phyloP scores from a whole-genome alignment of 805 yeast species.

The Lachancea thermotolerans region DNA sequence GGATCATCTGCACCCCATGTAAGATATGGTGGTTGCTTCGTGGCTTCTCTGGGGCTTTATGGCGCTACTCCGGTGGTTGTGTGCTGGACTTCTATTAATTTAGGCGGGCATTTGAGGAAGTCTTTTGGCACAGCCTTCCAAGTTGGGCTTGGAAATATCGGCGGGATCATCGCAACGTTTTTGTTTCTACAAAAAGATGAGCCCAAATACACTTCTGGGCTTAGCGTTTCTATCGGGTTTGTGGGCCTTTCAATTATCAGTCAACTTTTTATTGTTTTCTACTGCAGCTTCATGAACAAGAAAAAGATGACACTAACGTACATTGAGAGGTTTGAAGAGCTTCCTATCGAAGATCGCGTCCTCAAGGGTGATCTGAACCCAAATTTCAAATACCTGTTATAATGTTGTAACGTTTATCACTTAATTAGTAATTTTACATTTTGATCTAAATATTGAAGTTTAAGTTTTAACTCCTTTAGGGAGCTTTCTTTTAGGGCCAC shows the following conservation, averaged over 20 bases:
- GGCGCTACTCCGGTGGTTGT: slow-evolving; percentile 5
- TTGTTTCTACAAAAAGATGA: slow-evolving; percentile 2
- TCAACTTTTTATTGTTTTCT: slow-evolving; percentile 1
- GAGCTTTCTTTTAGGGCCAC: slow-evolving; percentile 35
- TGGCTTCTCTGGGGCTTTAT: slow-evolving; percentile 4
- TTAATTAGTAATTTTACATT: not conserved
- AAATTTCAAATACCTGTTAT: slow-evolving; percentile 3
- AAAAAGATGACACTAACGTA: not conserved
- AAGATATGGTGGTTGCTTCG: slow-evolving; percentile 6
- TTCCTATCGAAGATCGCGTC: not conserved
- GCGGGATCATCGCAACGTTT: slow-evolving; percentile 5
- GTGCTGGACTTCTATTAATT: slow-evolving; percentile 3
- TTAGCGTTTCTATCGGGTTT: slow-evolving; percentile 4
- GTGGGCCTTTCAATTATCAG: slow-evolving; percentile 2
- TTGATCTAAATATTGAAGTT: not conserved
- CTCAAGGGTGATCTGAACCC: slow-evolving; percentile 3
- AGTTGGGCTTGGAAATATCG: slow-evolving; percentile 6
- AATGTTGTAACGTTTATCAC: not conserved
- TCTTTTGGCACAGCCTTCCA: slow-evolving; percentile 5
- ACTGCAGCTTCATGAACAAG: not conserved
- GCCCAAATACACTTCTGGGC: slow-evolving; percentile 1
- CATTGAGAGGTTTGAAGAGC: not conserved
- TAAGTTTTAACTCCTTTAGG: slow-evolving; percentile 18
- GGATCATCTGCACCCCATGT: slow-evolving; percentile 1
- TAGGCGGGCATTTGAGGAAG: slow-evolving; percentile 3